These are phyloP conservation scores for Quercus dentata DNA, from an alignment of 306 rosid species.

Conservation along the genomic window DNA sequence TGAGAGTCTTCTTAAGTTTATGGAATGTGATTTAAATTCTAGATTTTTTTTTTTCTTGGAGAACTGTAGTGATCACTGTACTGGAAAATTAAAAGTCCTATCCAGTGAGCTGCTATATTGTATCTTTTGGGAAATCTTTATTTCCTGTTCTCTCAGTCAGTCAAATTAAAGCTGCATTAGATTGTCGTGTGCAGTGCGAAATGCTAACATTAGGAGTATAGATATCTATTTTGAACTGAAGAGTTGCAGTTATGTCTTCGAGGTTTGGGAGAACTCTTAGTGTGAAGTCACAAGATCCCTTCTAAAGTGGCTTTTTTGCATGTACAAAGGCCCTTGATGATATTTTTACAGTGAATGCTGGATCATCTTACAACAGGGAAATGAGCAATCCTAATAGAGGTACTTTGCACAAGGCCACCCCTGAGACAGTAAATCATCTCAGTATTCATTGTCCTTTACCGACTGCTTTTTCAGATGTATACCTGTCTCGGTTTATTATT, in stretches of 20 bases:
- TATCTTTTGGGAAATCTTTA: not conserved
- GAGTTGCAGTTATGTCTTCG: conserved; percentile 22
- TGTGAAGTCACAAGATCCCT: conserved; percentile 46
- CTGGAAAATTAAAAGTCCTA: not conserved
- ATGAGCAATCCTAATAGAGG: conserved; percentile 42
- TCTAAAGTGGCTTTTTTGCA: conserved; percentile 34
- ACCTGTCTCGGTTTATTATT: conserved; percentile 72
- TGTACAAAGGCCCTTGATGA: conserved; percentile 41
- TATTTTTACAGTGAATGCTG: conserved; percentile 58
- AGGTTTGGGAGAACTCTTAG: conserved; percentile 36
- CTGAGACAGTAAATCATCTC: conserved; percentile 60
- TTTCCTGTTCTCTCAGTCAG: not conserved
- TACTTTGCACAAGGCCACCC: conserved; percentile 58
- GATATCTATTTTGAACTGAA: conserved; percentile 16
- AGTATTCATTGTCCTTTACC: conserved; percentile 49
- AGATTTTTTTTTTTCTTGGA: not conserved
- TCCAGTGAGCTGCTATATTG: conserved; percentile 2
- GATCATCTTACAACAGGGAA: conserved; percentile 68
- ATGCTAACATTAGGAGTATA: conserved; percentile 20
- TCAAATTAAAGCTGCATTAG: conserved; percentile 9
- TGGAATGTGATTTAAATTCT: not conserved
- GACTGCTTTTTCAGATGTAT: conserved; percentile 45
- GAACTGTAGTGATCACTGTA: conserved; percentile 11
- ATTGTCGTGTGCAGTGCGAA: conserved; percentile 15
- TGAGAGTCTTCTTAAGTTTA: not conserved